phyloP scores from a whole-genome alignment of 2,329 filamentous ascomycete genomes.

The Claviceps monticola region DNA sequence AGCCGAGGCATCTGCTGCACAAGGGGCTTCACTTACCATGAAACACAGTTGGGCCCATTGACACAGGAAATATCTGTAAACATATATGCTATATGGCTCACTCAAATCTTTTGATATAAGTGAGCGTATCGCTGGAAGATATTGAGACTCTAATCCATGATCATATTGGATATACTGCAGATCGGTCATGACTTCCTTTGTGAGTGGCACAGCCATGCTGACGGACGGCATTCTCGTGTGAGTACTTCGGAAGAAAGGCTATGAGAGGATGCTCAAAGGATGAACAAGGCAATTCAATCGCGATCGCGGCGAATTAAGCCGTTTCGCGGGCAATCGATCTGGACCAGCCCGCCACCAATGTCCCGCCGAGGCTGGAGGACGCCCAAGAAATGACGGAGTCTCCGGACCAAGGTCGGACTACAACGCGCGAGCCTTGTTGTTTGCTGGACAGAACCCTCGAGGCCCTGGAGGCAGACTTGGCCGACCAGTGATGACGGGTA shows the following conservation, averaged over 20 bases:
- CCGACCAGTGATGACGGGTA: neutral
- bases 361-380: neutral
- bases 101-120: slow-evolving; percentile 93
- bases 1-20: neutral
- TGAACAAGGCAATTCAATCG: neutral
- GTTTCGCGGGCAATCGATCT: neutral
- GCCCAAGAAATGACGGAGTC: neutral
- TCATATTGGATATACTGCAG: slow-evolving; percentile 49
- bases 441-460: neutral
- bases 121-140: slow-evolving; percentile 77
- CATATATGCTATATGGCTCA: slow-evolving; percentile 98
- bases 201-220: slow-evolving; percentile 21
- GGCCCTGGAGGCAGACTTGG: neutral
- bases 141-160: slow-evolving; percentile 43
- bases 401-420: neutral
- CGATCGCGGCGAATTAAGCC: neutral
- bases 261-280: no score
- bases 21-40: slow-evolving; percentile 44
- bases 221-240: neutral
- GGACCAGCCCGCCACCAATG: neutral
- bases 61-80: slow-evolving; percentile 94
- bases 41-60: slow-evolving; percentile 98
- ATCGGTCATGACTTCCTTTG: slow-evolving; percentile 27
- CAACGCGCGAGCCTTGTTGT: neutral
- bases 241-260: neutral